phyloP scores from a whole-genome alignment of 495 filamentous ascomycete genomes.

The Daldinia bambusicola region DNA sequence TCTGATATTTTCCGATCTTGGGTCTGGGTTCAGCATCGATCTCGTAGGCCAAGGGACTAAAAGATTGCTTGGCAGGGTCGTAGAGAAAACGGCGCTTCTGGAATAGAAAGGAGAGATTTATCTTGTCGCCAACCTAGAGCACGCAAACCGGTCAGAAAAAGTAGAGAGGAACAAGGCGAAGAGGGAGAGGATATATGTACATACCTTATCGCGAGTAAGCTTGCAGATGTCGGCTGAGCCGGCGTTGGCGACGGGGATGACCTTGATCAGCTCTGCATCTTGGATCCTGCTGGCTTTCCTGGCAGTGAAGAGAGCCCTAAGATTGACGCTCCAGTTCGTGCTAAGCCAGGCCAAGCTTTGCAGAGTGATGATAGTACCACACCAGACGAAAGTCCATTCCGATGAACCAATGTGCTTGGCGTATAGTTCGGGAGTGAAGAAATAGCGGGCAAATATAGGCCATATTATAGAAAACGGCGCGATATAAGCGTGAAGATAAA shows the following conservation, averaged over 20 bases:
- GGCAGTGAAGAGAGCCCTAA: conserved; percentile 84
- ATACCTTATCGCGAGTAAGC: conserved; percentile 76
- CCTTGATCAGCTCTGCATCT: conserved; percentile 89
- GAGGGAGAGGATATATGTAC: neutral
- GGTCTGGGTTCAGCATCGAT: conserved; percentile 88
- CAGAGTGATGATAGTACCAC: conserved; percentile 83
- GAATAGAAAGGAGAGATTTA: conserved; percentile 90
- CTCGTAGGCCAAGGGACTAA: conserved; percentile 83
- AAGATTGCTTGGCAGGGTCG: conserved; percentile 71
- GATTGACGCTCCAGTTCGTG: conserved; percentile 95
- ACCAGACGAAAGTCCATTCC: conserved; percentile 98
- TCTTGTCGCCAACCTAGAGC: conserved; percentile 70
- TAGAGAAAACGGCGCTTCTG: conserved; percentile 98
- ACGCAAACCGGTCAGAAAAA: conserved; percentile 31
- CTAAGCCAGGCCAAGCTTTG: conserved; percentile 94
- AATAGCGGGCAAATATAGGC: conserved; percentile 89
- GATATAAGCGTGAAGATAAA: conserved; percentile 83
- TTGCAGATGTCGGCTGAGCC: conserved; percentile 89
- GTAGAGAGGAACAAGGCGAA: neutral
- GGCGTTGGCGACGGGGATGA: conserved; percentile 89
- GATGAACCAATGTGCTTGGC: conserved; percentile 84
- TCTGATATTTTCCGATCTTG: conserved; percentile 77
- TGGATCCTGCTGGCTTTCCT: conserved; percentile 74
- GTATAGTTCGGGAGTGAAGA: conserved; percentile 83
- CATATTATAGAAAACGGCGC: conserved; percentile 93